These are phyloP conservation scores for Grigorovia transvaalensis DNA, from an alignment of 805 yeast species.

Conservation along the genomic window DNA sequence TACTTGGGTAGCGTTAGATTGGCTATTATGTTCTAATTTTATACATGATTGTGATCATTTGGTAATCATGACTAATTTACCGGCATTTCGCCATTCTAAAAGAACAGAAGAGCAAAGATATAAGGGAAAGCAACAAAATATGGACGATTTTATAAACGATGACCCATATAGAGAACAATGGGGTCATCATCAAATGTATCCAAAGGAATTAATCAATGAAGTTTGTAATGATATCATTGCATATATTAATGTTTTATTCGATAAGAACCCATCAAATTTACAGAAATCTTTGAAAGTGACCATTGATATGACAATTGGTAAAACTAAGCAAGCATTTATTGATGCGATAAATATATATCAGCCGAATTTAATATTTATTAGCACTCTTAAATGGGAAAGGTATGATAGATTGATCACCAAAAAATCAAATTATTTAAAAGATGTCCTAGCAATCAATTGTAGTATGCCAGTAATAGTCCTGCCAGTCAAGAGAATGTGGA, in stretches of 20 bases:
- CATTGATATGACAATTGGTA: slow-evolving; percentile 23
- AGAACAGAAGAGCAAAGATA: not conserved
- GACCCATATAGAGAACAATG: not conserved
- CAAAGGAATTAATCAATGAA: slow-evolving; percentile 10
- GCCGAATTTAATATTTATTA: slow-evolving; percentile 21
- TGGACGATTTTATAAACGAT: not conserved
- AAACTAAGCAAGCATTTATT: slow-evolving; percentile 13
- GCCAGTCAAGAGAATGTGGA: slow-evolving; percentile 20
- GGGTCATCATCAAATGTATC: slow-evolving; percentile 18
- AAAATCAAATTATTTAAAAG: slow-evolving; percentile 14
- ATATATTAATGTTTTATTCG: slow-evolving; percentile 13
- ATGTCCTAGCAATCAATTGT: slow-evolving; percentile 13
- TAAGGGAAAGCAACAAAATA: not conserved
- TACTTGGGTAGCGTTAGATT: slow-evolving; percentile 76
- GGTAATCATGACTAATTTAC: slow-evolving; percentile 41
- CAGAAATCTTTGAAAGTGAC: slow-evolving; percentile 16
- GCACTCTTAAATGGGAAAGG: slow-evolving; percentile 20
- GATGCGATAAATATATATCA: slow-evolving; percentile 25
- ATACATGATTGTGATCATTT: slow-evolving; percentile 56
- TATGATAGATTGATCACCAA: slow-evolving; percentile 14
- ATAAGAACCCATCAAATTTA: slow-evolving; percentile 8
- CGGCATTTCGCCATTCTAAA: slow-evolving; percentile 8
- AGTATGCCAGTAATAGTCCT: slow-evolving; percentile 23
- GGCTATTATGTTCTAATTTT: slow-evolving; percentile 39
- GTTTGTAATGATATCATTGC: slow-evolving; percentile 15